Evolutionary conservation across 2,329 filamentous ascomycete species (phyloP).

Genomic region (Penicillium sp.): DNA sequence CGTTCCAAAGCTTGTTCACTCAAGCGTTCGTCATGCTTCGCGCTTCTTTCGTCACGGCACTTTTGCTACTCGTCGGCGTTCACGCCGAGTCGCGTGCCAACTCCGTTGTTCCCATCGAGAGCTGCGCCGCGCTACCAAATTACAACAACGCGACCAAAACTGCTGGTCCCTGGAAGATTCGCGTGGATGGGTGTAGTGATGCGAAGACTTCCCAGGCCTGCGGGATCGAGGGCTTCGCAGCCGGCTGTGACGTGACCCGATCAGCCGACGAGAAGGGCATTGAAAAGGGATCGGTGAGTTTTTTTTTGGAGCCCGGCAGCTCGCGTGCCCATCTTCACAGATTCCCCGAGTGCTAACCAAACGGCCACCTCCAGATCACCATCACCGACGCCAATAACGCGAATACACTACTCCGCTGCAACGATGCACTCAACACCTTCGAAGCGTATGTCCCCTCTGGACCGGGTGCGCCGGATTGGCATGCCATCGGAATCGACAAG

Average conservation of each 20-base stretch:
- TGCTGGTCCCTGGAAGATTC: slow-evolving; percentile 18
- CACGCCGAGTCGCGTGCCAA: slow-evolving; percentile 5
- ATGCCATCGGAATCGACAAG: slow-evolving; percentile 14
- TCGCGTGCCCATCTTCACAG: too few relatives aligned
- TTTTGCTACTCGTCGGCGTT: slow-evolving; percentile 1
- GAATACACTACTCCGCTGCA: slow-evolving; percentile 19
- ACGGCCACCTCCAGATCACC: too few relatives aligned
- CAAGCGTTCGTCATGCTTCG: slow-evolving; percentile 4
- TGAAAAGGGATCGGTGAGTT: slow-evolving; percentile 12
- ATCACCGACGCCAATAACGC: slow-evolving; percentile 1
- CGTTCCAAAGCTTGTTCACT: too few relatives aligned
- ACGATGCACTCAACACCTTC: slow-evolving; percentile 14
- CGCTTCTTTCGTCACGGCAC: background rate
- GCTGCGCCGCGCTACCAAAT: slow-evolving; percentile 12
- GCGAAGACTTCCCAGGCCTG: slow-evolving; percentile 1
- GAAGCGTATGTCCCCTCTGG: slow-evolving; percentile 18
- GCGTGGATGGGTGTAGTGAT: slow-evolving; percentile 11
- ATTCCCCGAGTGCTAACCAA: too few relatives aligned
- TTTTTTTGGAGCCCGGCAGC: background rate
- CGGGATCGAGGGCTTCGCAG: slow-evolving; percentile 11
- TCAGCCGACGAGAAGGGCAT: slow-evolving; percentile 7
- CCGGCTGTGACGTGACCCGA: slow-evolving; percentile 14
- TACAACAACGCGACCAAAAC: slow-evolving; percentile 16
- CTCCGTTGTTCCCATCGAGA: background rate
- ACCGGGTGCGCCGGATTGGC: slow-evolving; percentile 14